phyloP scores from a whole-genome alignment of 2,329 filamentous ascomycete genomes.

The Cordyceps cicadae region DNA sequence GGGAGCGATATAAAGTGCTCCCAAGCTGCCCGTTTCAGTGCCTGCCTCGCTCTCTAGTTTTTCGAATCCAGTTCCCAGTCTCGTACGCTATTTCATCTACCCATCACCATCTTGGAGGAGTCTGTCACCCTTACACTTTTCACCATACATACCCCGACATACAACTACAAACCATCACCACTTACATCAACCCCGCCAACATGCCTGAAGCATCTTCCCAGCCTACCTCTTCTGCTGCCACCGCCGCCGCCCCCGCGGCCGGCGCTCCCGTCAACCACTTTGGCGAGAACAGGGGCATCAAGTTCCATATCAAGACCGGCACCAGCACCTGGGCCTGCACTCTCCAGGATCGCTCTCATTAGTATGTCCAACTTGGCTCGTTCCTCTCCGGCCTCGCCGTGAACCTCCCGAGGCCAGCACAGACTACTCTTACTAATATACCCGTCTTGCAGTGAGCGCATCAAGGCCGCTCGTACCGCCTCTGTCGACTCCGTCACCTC shows the following conservation, averaged over 20 bases:
- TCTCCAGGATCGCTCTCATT: constrained; percentile 34
- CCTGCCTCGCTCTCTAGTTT: neutral
- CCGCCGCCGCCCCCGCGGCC: constrained; percentile 15
- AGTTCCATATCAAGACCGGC: constrained; percentile 39
- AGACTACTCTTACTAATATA: constrained; percentile 12
- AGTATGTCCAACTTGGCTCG: constrained; percentile 29
- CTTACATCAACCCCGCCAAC: constrained; percentile 1
- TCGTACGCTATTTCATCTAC: neutral
- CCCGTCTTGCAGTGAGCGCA: constrained; percentile 27
- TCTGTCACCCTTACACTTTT: neutral
- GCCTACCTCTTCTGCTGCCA: constrained; percentile 10
- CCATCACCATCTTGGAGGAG: neutral
- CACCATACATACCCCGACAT: too few relatives aligned
- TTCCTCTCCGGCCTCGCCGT: neutral
- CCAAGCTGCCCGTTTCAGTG: neutral
- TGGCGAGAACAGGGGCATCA: constrained; percentile 33
- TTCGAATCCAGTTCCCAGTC: neutral
- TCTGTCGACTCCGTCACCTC: constrained; percentile 28
- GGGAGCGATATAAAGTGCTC: constrained; percentile 4
- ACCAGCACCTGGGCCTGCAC: constrained; percentile 31
- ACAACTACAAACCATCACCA: neutral
- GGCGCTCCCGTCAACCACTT: constrained; percentile 15
- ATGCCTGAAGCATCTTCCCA: constrained; percentile 13
- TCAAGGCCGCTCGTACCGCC: constrained; percentile 29
- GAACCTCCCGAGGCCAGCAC: neutral